A percentile compares a stretch with the other conserved stretches of the same genome.
Conservation (phyloP, 306 rosid species). For the Dalbergia oliveri region DNA sequence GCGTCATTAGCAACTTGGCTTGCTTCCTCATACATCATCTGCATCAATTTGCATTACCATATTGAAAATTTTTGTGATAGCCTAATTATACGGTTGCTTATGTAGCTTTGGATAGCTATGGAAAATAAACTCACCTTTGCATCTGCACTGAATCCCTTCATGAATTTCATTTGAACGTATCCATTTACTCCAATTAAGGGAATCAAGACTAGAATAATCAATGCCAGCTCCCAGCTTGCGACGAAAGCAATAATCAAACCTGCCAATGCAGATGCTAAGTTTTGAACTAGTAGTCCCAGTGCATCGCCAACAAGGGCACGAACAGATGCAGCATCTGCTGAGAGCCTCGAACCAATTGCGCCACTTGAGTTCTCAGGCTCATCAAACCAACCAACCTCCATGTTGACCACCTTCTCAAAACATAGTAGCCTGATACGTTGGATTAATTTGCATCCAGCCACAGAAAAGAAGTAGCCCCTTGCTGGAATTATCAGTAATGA, state of each 20-base stretch:
- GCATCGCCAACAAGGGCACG: constrained; percentile 86
- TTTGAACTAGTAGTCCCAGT: constrained; percentile 65
- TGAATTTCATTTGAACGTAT: constrained; percentile 71
- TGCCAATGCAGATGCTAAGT: constrained; percentile 64
- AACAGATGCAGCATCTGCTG: constrained; percentile 84
- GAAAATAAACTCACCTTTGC: constrained; percentile 69
- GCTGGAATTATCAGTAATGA: constrained; percentile 62
- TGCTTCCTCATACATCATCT: constrained; percentile 91
- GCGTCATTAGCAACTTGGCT: constrained; percentile 94
- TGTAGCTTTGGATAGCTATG: not conserved
- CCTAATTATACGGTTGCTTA: not conserved
- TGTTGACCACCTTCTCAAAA: constrained; percentile 77
- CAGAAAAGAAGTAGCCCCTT: constrained; percentile 66
- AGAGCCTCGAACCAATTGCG: constrained; percentile 79
- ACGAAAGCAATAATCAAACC: constrained; percentile 79
- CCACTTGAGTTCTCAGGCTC: constrained; percentile 87
- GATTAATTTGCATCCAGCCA: constrained; percentile 82
- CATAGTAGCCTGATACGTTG: constrained; percentile 75
- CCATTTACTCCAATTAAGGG: constrained; percentile 78
- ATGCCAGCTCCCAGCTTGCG: constrained; percentile 79
- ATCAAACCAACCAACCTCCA: constrained; percentile 93
- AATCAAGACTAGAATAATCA: constrained; percentile 68
- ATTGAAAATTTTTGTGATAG: not conserved
- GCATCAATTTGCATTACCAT: constrained; percentile 39
- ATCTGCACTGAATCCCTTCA: constrained; percentile 86